Base-by-base conservation (phyloP, 805 yeast genomes). In the Myxozyma vanderwaltii region DNA sequence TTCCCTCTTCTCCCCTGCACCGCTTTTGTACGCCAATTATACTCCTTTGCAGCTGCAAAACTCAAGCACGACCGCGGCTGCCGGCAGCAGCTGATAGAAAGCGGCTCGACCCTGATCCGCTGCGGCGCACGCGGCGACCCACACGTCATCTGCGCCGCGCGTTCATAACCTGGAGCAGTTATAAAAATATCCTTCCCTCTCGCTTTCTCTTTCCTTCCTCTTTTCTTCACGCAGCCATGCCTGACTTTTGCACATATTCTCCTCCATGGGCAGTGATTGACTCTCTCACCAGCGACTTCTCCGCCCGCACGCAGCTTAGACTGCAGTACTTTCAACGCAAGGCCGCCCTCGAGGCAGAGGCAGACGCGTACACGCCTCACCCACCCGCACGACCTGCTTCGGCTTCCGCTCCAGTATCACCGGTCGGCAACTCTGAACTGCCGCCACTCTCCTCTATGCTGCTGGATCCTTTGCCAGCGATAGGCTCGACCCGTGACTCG, bases 261-360 rank as follows among this genome's bases (percentile, higher is more conserved):
- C 54, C 48, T 6, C 36, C 45, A n/a, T 48, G 54, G 54, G 8
- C 55, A 3, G 36, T 49, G 40, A 24, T 44, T 38, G 59, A 44
- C 55, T 27, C 55, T 13, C 29, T 51, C 31, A 43, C 55, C 17
- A 19, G 21, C n/a, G 59, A 50, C 47, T 54, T 43, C 46, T 17
- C 33, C 51, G 5, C 40, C 12, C 54, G 45, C 46, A 27, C 51
- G 4, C 40, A 49, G 27, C 43, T 31, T 23, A 35, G 47, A n/a
- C 51, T 12, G 29, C 41, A 33, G 43, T 36, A 36, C 27, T 3
- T 21, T 5, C 50, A 51, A 21, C 54, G 45, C 43, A 44, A 36
- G 24, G 54, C 54, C n/a, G 33, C 48, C 40, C 49, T 44, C 40
- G 50, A 29, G 27, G 38, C 50, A 6, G 35, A 10, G 5, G 51